Evolutionary conservation across 306 rosid species (phyloP).

Genomic region (Dryas octopetala): DNA sequence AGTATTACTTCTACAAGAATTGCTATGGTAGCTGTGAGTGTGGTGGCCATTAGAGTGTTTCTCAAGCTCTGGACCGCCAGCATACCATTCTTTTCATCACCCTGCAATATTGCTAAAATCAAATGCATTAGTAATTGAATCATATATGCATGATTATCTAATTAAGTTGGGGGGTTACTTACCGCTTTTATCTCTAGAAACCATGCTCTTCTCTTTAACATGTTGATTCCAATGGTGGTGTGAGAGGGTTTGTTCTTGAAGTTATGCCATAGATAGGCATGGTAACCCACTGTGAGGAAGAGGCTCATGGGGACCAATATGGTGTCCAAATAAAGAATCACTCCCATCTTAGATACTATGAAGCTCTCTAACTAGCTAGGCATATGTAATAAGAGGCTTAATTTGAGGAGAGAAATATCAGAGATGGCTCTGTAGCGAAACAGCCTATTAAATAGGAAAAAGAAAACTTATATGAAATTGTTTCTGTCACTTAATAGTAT

Average conservation of each 20-base stretch:
- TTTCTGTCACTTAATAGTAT: no score
- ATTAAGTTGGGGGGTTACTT: neutral
- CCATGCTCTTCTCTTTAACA: slow-evolving; percentile 56
- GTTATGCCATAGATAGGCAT: slow-evolving; percentile 59
- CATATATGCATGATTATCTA: no score
- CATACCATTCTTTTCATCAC: slow-evolving; percentile 54
- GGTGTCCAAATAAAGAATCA: slow-evolving; percentile 51
- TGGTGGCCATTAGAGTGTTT: slow-evolving; percentile 63
- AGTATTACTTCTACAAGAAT: slow-evolving; percentile 44
- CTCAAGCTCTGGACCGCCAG: slow-evolving; percentile 70
- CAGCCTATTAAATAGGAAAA: neutral
- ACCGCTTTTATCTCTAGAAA: slow-evolving; percentile 48
- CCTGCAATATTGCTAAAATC: slow-evolving; percentile 30
- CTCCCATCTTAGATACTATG: slow-evolving; percentile 35
- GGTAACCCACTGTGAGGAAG: slow-evolving; percentile 58
- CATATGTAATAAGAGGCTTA: neutral
- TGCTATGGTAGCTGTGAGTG: slow-evolving; percentile 57
- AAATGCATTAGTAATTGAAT: neutral
- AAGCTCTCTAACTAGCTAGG: neutral
- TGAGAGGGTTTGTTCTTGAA: slow-evolving; percentile 60
- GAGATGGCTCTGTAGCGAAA: neutral
- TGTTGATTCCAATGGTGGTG: slow-evolving; percentile 57
- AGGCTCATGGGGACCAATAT: slow-evolving; percentile 61
- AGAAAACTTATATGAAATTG: no score
- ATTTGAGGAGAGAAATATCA: neutral